Evolutionary conservation across 768 basidiomycete species (phyloP).

Genomic region (Suillus subalutaceus): DNA sequence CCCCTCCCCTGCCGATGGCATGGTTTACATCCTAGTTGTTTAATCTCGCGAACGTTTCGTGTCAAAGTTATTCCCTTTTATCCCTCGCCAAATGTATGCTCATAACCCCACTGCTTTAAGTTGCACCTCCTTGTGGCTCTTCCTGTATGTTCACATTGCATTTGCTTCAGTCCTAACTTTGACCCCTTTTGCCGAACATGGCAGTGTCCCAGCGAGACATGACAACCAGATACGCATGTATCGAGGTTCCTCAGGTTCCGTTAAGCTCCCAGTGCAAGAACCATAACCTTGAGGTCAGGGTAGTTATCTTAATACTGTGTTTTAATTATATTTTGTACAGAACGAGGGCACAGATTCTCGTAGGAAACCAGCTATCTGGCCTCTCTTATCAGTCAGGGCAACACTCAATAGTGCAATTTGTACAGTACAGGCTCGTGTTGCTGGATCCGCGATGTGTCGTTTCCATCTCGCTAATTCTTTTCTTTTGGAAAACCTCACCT

Average conservation of each 20-base stretch:
- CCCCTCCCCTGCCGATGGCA: background rate
- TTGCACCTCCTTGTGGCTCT: background rate
- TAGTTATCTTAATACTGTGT: background rate
- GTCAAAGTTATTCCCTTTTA: background rate
- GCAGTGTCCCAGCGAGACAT: background rate
- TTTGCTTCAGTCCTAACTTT: background rate
- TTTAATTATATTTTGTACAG: background rate
- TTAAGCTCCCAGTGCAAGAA: background rate
- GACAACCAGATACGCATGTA: background rate
- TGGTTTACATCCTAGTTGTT: background rate
- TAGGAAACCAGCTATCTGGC: background rate
- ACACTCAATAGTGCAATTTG: background rate
- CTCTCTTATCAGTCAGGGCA: background rate
- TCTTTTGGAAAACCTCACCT: background rate
- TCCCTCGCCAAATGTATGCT: background rate
- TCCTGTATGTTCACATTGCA: background rate
- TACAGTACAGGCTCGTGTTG: background rate
- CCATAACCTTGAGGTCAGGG: background rate
- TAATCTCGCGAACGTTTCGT: background rate
- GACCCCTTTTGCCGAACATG: background rate
- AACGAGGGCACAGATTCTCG: background rate
- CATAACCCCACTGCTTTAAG: background rate
- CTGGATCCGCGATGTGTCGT: background rate
- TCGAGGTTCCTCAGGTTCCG: background rate
- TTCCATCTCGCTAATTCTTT: background rate